Percentiles rank a stretch among this genome's conserved stretches.
Conservation (phyloP, 805 yeast genomes). For the Candida pini region DNA sequence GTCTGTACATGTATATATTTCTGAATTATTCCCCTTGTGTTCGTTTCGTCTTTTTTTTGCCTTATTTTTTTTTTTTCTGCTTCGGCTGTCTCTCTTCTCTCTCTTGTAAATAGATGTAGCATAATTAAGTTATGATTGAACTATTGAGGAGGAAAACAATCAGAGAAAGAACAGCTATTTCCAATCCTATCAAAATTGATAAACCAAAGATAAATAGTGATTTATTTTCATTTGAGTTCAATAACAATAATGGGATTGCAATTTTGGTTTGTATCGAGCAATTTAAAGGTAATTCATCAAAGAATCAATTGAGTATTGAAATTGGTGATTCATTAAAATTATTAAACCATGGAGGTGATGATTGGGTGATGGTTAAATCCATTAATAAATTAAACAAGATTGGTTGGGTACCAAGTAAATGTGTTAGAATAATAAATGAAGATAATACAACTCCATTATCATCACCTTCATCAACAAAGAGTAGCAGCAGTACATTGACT, state of each 20-base stretch:
- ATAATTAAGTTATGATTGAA: too few relatives aligned
- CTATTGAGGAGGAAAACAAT: too few relatives aligned
- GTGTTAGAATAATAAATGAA: constrained; percentile 16
- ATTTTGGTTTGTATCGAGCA: constrained; percentile 42
- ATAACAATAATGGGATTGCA: not conserved
- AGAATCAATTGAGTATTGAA: constrained; percentile 40
- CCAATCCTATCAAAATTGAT: too few relatives aligned
- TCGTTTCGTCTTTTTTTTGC: too few relatives aligned
- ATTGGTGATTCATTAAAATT: constrained; percentile 53
- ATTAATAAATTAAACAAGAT: constrained; percentile 39
- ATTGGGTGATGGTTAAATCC: constrained; percentile 55
- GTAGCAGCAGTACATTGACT: not conserved
- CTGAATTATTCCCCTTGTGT: too few relatives aligned
- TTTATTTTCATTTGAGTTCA: too few relatives aligned
- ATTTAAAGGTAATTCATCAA: constrained; percentile 37
- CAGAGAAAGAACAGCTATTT: too few relatives aligned
- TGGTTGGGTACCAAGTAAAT: constrained; percentile 49
- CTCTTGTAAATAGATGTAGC: too few relatives aligned
- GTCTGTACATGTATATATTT: too few relatives aligned
- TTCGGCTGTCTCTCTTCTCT: too few relatives aligned
- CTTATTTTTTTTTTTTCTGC: too few relatives aligned
- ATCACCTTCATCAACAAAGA: not conserved
- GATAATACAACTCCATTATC: constrained; percentile 1
- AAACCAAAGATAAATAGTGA: too few relatives aligned
- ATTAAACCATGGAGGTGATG: constrained; percentile 38